Conservation (phyloP, 192 early-diverging fungal genomes). For the Gigaspora rosea region DNA sequence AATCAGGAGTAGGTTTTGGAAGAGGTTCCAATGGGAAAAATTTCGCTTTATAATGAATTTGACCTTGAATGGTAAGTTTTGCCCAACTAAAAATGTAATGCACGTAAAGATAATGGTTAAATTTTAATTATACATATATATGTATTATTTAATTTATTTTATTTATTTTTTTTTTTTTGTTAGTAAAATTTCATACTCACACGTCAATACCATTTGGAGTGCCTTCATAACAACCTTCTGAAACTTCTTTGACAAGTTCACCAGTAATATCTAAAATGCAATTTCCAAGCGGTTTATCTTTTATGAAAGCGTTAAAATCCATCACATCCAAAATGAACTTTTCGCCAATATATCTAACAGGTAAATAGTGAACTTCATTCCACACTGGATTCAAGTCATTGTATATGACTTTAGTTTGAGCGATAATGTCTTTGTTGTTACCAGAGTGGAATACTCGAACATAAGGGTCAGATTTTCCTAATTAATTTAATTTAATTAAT, state of each 20-base stretch:
- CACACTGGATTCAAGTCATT: conserved; percentile 87
- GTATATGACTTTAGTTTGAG: conserved; percentile 79
- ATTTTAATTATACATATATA: too few relatives aligned
- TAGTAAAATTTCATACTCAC: conserved; percentile 29
- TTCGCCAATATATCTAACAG: conserved; percentile 78
- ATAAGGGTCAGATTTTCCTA: conserved; percentile 92
- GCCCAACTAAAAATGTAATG: conserved; percentile 23
- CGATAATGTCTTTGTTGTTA: conserved; percentile 45
- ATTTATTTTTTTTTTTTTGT: not conserved
- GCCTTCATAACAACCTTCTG: conserved; percentile 38
- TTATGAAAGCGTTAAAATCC: conserved; percentile 86
- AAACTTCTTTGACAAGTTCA: conserved; percentile 59
- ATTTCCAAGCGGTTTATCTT: conserved; percentile 84
- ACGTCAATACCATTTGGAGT: conserved; percentile 33
- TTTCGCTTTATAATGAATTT: conserved; percentile 41
- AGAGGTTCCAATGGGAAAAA: conserved; percentile 37
- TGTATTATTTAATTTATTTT: too few relatives aligned
- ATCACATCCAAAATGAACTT: conserved; percentile 74
- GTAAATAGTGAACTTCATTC: conserved; percentile 87
- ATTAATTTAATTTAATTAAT: not conserved
- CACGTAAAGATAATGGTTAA: not conserved
- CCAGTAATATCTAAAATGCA: conserved; percentile 59
- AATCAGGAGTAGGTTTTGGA: conserved; percentile 21
- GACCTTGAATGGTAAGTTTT: conserved; percentile 38
- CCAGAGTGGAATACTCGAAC: conserved; percentile 52